phyloP scores from a whole-genome alignment of 78 protist species.

The Acrasis kona region DNA sequence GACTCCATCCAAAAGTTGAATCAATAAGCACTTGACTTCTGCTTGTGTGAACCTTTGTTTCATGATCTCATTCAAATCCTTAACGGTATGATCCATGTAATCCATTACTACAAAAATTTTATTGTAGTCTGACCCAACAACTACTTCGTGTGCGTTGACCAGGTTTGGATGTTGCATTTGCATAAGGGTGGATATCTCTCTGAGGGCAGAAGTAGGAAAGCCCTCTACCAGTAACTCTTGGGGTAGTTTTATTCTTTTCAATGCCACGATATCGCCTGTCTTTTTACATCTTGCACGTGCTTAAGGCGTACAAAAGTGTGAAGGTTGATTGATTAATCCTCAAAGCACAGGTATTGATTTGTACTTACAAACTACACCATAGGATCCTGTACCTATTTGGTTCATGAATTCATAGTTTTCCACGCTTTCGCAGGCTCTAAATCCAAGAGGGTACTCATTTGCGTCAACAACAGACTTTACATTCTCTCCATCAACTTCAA shows the following conservation, averaged over 20 bases:
- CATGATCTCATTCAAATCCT: conserved; percentile 1
- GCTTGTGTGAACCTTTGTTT: background rate
- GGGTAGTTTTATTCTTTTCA: conserved; percentile 8
- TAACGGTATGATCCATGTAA: conserved; percentile 27
- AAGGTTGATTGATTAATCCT: too few relatives aligned
- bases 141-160: conserved; percentile 3
- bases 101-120: conserved; percentile 25
- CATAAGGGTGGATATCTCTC: conserved; percentile 6
- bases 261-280: background rate
- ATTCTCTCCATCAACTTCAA: too few relatives aligned
- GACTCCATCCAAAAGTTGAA: conserved; percentile 35
- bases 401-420: too few relatives aligned
- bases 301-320: too few relatives aligned
- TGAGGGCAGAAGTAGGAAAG: conserved; percentile 18
- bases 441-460: too few relatives aligned
- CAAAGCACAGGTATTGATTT: too few relatives aligned
- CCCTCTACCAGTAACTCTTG: conserved; percentile 10
- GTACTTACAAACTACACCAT: too few relatives aligned
- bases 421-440: too few relatives aligned
- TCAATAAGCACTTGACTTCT: conserved; percentile 18
- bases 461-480: too few relatives aligned
- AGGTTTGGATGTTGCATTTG: background rate
- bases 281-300: background rate
- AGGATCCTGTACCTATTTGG: too few relatives aligned
- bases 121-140: background rate